phyloP scores from a whole-genome alignment of 352 stramenopile species.

The Phytophthora fragariaefolia region DNA sequence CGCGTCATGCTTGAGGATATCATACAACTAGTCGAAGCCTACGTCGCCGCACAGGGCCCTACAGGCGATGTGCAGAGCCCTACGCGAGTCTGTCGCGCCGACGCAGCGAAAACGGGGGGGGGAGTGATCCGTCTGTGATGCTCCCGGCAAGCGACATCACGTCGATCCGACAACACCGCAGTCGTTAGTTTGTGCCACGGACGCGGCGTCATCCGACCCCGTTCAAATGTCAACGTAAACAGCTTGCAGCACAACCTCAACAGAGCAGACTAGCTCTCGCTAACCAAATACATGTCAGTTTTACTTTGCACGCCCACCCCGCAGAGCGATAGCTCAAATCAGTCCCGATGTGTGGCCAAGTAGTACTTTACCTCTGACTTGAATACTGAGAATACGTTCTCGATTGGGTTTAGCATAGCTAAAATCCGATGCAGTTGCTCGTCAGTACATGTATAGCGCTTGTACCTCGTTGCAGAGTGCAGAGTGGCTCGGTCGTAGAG shows the following conservation, averaged over 20 bases:
- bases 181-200: background rate
- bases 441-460: too few relatives aligned
- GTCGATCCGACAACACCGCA: background rate
- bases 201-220: background rate
- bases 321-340: constrained; percentile 1
- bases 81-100: background rate
- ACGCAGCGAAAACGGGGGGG: background rate
- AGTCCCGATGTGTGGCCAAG: too few relatives aligned
- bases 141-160: background rate
- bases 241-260: background rate
- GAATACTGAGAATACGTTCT: too few relatives aligned
- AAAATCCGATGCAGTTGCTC: too few relatives aligned
- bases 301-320: background rate
- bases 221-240: background rate
- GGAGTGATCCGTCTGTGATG: background rate
- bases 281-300: background rate
- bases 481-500: too few relatives aligned
- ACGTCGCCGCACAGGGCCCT: background rate
- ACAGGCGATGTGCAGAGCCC: background rate
- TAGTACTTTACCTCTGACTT: too few relatives aligned
- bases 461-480: too few relatives aligned
- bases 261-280: background rate
- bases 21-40: background rate
- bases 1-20: background rate
- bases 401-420: too few relatives aligned